Percentiles rank a stretch among this genome's conserved stretches.
phyloP scores from a whole-genome alignment of 352 stramenopile genomes.

The Blastocystis sp. region DNA sequence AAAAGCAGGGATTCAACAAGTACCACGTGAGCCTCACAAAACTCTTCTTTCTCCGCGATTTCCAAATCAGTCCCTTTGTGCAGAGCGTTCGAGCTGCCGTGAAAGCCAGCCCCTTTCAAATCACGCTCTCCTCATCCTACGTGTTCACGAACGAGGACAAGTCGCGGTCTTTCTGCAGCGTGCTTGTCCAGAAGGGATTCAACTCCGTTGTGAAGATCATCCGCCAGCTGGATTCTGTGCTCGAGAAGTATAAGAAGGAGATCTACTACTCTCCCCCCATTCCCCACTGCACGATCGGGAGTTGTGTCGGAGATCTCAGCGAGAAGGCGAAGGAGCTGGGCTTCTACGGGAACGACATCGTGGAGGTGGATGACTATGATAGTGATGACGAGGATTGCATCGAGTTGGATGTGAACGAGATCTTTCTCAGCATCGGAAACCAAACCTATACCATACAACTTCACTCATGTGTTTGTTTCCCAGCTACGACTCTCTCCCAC shows the following conservation, averaged over 20 bases:
- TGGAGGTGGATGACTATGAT: conserved; percentile 24
- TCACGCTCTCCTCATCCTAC: conserved; percentile 3
- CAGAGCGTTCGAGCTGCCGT: background rate
- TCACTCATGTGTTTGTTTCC: conserved; percentile 3
- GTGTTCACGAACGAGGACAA: conserved; percentile 65
- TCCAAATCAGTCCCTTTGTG: conserved; percentile 57
- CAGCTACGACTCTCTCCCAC: background rate
- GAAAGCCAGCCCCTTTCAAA: background rate
- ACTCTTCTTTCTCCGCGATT: conserved; percentile 55
- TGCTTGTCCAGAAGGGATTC: conserved; percentile 34
- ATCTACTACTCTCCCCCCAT: conserved; percentile 52
- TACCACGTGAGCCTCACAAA: conserved; percentile 55
- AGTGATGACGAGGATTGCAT: conserved; percentile 28
- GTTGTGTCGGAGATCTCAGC: conserved; percentile 37
- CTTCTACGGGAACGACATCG: conserved; percentile 22
- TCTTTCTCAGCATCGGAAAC: conserved; percentile 50
- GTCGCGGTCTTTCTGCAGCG: conserved; percentile 28
- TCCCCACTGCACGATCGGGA: conserved; percentile 59
- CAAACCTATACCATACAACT: conserved; percentile 6
- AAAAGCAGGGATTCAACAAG: conserved; percentile 53
- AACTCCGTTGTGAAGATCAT: conserved; percentile 42
- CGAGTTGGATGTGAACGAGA: conserved; percentile 19
- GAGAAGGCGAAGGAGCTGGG: conserved; percentile 8
- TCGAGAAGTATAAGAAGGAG: conserved; percentile 58
- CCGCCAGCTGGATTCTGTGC: conserved; percentile 39